Base-by-base conservation (phyloP, 495 filamentous ascomycete genomes). In the Pyronema omphalodes region DNA sequence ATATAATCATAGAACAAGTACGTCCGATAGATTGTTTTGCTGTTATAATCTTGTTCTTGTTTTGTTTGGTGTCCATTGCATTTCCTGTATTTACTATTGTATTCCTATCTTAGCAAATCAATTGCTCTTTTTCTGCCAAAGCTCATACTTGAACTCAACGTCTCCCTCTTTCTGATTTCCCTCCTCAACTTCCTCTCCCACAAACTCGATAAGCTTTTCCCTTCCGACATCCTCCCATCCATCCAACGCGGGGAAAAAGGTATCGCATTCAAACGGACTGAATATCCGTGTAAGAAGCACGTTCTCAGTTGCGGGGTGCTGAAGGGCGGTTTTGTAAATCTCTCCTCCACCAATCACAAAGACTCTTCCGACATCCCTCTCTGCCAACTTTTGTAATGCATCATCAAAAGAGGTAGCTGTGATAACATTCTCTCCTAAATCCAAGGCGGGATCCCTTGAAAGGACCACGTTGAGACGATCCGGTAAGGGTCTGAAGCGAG, bases 271-370 rank as follows among this genome's bases (percentile, higher is more conserved):
- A 70, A 82, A 94, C 49, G 77, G 78, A 54, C 59, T 66, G 60
- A 70, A 50, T 39, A 87, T 69, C 58, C 75, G 69, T 57, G 81
- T 89, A 63, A 85, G 64, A 55, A 87, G 62, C 48, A 88, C 70
- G 55, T 75, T 63, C 56, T 71, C 67, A 61, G 71, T 62, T 57
- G 72, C 67, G 40, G 35, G 56, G 34, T 75, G 60, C 53, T 56
- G 55, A 68, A 95, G 67, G 55, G 84, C 82, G 29, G 76, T 72
- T 12, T 60, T 70, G 66, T 96, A 98, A 29, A 98, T 77, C 71
- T 89, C 80, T 60, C 77, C 81, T 1, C 91, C 91, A 3, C 91
- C 91, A 65, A 98, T 95, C 0, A 96, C 75, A 68, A 84, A 98
- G 0, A 85, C 73, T 58, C 76, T 74, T 1, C 72, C 74, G 12